Evolutionary conservation across 2,329 filamentous ascomycete genomes (phyloP), one percentile per base, ranked within the genome.

Genomic region (Aspergillus amoenus): DNA sequence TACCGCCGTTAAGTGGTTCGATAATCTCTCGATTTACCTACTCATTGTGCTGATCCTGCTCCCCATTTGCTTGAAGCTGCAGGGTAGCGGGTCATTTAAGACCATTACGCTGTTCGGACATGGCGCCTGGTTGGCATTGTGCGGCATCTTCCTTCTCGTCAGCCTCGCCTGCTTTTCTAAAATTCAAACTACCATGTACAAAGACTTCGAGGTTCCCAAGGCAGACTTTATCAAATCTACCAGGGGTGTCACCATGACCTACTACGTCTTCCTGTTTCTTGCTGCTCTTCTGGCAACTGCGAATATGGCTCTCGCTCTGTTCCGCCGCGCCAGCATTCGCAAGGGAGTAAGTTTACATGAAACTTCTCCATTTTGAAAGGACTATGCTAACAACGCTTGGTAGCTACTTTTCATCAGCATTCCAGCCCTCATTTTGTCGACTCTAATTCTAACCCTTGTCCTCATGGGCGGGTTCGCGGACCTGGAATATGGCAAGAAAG

Each of bases 51-150:
- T 60, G 4, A 59, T 63, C 47, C 53, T 63, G 24, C 42, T 61
- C 43, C 57, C 61, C 3, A 57, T 63, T 24, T 63, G 59, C 45
- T 45, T 45, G 17, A 50, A 61, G 5, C 57, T 63, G 9, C 42
- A 61, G n/a, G 46, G 60, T 4, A 40, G 45, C 30, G 37, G 50
- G 6, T 43, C 22, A 13, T 39, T 57, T 13, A 37, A 18, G 1
- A 56, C 47, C 3, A 34, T 54, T 5, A 53, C 56, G 15, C 49
- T 55, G n/a, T 17, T 55, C 37, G 41, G 48, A 9, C 56, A 63
- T 34, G 47, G 52, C 0, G 13, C 32, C 9, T 50, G 50, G n/a
- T 13, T 63, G n/a, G 47, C 12, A 2, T 7, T 63, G 5, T 46
- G 55, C 3, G 61, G 51, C 1, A 48, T 58, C 8, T 27, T 63